phyloP scores from a whole-genome alignment of 371 early-diverging fungal species.

The Pancytospora epiphaga region DNA sequence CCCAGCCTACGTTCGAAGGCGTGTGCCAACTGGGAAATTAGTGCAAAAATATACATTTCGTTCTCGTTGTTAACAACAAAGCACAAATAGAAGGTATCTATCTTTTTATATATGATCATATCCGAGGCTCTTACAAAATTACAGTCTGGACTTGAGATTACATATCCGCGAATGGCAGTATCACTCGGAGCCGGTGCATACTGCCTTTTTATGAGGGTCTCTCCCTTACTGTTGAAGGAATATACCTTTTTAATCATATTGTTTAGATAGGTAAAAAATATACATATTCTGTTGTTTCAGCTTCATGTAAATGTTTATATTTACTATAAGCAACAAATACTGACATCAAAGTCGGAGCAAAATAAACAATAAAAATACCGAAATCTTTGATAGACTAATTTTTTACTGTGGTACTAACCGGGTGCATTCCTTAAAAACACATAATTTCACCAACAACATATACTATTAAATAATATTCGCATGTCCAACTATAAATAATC shows the following conservation, averaged over 20 bases:
- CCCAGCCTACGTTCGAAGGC: slow-evolving; percentile 17
- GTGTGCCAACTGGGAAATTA: slow-evolving; percentile 31
- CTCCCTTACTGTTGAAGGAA: not conserved
- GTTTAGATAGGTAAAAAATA: no score
- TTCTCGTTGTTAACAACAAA: slow-evolving; percentile 46
- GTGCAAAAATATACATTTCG: slow-evolving; percentile 29
- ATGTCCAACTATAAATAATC: not conserved
- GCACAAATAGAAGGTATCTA: not conserved
- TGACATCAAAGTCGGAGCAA: not conserved
- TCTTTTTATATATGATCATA: slow-evolving; percentile 9
- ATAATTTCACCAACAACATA: not conserved
- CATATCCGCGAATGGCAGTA: not conserved
- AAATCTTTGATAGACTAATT: not conserved
- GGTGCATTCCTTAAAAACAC: not conserved
- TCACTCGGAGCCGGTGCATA: not conserved
- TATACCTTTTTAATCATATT: slow-evolving; percentile 5
- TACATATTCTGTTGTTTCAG: no score
- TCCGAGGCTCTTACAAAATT: not conserved
- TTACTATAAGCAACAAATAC: not conserved
- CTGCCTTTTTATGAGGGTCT: not conserved
- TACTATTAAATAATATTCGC: not conserved
- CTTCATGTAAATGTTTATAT: no score
- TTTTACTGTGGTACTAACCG: not conserved
- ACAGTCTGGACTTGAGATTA: not conserved
- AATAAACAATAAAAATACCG: not conserved